Conservation (phyloP, 495 filamentous ascomycete species). For the Aspergillus campestris region DNA sequence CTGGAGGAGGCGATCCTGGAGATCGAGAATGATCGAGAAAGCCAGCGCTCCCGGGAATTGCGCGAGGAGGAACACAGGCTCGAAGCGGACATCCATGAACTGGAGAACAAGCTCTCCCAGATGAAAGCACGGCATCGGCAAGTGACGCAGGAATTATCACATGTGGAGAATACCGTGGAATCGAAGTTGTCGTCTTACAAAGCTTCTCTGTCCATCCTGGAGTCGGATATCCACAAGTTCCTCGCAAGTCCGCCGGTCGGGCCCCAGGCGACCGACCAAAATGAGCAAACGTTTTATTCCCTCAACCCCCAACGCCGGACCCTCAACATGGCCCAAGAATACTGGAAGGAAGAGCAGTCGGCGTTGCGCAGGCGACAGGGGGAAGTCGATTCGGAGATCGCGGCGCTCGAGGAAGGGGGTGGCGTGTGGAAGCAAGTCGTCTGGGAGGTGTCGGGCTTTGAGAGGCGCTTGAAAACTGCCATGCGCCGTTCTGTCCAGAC, state of each 20-base stretch:
- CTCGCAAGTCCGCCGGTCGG: conserved; percentile 34
- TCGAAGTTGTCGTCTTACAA: conserved; percentile 53
- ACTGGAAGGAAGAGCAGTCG: conserved; percentile 61
- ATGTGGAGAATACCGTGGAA: conserved; percentile 55
- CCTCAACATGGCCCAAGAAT: conserved; percentile 65
- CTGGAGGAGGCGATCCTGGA: conserved; percentile 38
- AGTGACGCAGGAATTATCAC: conserved; percentile 51
- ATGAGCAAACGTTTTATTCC: conserved; percentile 34
- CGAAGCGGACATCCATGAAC: conserved; percentile 51
- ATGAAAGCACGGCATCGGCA: conserved; percentile 57
- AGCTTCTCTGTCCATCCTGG: conserved; percentile 44
- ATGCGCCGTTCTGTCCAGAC: conserved; percentile 38
- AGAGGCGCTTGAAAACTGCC: conserved; percentile 49
- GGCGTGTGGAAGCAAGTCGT: conserved; percentile 69
- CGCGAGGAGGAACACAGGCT: conserved; percentile 45
- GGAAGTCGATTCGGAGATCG: conserved; percentile 57
- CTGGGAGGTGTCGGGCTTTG: conserved; percentile 57
- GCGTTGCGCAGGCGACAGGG: conserved; percentile 48
- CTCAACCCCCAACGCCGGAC: conserved; percentile 64
- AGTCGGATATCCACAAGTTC: conserved; percentile 40
- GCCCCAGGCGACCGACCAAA: conserved; percentile 27
- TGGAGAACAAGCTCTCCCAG: conserved; percentile 57
- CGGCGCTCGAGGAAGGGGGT: conserved; percentile 76
- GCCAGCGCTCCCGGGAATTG: conserved; percentile 30
- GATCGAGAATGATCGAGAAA: conserved; percentile 31